Evolutionary conservation across 2,329 filamentous ascomycete species (phyloP).

Genomic region (Pyrenophora tritici-repentis): DNA sequence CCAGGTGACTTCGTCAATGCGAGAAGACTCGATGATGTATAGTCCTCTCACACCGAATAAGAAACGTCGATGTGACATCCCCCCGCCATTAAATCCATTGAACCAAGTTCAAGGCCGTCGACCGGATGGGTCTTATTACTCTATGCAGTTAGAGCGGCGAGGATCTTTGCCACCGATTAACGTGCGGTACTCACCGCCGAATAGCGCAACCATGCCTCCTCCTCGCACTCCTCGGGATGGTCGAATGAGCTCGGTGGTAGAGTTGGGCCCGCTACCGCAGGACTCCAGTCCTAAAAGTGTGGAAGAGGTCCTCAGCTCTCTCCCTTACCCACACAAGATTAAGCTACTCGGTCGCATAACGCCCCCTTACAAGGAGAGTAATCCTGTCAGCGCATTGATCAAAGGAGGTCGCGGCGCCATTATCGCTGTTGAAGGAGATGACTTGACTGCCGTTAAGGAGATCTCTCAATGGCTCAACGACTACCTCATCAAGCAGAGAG

Average conservation of each 20-base stretch:
- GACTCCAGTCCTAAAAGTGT: conserved; percentile 51
- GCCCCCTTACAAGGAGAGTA: conserved; percentile 60
- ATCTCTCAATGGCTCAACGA: conserved; percentile 68
- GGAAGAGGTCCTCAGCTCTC: conserved; percentile 74
- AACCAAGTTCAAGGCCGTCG: conserved; percentile 65
- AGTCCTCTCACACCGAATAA: conserved; percentile 44
- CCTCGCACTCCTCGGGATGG: conserved; percentile 40
- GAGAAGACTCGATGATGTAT: conserved; percentile 33
- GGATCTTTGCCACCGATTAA: conserved; percentile 44
- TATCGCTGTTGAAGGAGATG: conserved; percentile 80
- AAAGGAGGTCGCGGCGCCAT: conserved; percentile 69
- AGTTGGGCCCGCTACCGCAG: conserved; percentile 10
- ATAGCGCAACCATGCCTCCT: conserved; percentile 40
- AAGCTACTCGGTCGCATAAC: conserved; percentile 76
- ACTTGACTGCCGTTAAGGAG: conserved; percentile 64
- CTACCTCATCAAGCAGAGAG: conserved; percentile 57
- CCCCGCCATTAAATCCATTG: conserved; percentile 39
- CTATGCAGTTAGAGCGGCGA: conserved; percentile 25
- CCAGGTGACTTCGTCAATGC: conserved; percentile 30
- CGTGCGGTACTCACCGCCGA: conserved; percentile 38
- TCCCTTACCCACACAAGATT: conserved; percentile 76
- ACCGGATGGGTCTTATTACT: conserved; percentile 57
- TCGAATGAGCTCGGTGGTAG: conserved; percentile 20
- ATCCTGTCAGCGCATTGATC: conserved; percentile 36
- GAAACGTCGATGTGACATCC: conserved; percentile 43